Percentiles rank a stretch among this genome's conserved stretches.
Evolutionary conservation across 1,139 yeast species (phyloP).

Genomic region (Candida pseudoviswanathii): DNA sequence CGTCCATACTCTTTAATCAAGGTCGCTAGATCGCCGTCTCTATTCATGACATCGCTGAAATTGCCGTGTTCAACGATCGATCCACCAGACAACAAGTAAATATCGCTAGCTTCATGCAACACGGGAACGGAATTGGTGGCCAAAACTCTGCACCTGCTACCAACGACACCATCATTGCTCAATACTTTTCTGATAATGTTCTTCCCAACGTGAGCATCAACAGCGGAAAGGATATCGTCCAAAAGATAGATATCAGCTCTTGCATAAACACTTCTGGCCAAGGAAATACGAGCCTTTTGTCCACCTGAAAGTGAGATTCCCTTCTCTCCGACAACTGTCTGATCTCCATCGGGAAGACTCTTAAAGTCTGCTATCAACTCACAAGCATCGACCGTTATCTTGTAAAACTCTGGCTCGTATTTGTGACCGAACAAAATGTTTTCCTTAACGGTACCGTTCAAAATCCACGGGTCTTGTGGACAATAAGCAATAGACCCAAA

Average conservation of each 20-base stretch:
- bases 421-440: conserved; percentile 41
- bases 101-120: conserved; percentile 29
- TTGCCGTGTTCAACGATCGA: conserved; percentile 34
- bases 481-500: conserved; percentile 32
- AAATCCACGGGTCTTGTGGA: conserved; percentile 39
- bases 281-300: conserved; percentile 39
- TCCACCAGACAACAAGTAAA: conserved; percentile 28
- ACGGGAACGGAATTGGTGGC: conserved; percentile 38
- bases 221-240: conserved; percentile 40
- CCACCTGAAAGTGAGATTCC: conserved; percentile 46
- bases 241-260: conserved; percentile 39
- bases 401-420: conserved; percentile 28
- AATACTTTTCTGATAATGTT: conserved; percentile 32
- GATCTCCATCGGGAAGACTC: conserved; percentile 38
- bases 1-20: conserved; percentile 33
- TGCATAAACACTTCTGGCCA: conserved; percentile 43
- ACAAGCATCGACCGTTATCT: conserved; percentile 35
- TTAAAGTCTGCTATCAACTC: conserved; percentile 34
- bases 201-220: conserved; percentile 39
- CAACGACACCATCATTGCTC: conserved; percentile 28
- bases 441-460: conserved; percentile 40
- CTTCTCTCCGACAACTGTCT: conserved; percentile 42
- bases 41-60: conserved; percentile 30
- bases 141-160: conserved; percentile 32
- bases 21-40: conserved; percentile 28